phyloP scores from a whole-genome alignment of 441 rosid genomes.

The Sinapis alba region DNA sequence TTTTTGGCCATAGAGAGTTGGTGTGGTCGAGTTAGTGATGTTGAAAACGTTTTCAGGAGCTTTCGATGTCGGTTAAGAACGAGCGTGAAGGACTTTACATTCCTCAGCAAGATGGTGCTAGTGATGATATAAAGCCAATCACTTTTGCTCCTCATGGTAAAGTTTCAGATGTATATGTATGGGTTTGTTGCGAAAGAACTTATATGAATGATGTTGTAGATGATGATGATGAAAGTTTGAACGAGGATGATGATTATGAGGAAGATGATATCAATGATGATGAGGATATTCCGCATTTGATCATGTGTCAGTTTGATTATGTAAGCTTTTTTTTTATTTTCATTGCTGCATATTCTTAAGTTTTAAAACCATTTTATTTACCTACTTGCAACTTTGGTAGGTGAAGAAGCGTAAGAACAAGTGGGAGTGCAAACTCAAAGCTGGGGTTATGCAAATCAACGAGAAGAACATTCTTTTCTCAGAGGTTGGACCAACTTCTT shows the following conservation, averaged over 20 bases:
- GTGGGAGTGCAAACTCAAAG: conserved; percentile 20
- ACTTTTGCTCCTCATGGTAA: conserved; percentile 10
- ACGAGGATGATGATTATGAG: conserved; percentile 23
- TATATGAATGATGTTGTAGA: conserved; percentile 16
- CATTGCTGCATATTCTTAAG: neutral
- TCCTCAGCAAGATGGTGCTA: conserved; percentile 26
- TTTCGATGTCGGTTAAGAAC: neutral
- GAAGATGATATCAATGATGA: conserved; percentile 10
- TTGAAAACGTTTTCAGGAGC: conserved; percentile 6
- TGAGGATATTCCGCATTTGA: neutral
- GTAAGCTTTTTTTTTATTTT: neutral
- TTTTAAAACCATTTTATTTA: neutral
- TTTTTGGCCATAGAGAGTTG: neutral
- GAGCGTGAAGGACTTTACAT: neutral
- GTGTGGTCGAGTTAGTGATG: neutral
- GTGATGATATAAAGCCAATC: neutral
- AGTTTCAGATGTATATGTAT: neutral
- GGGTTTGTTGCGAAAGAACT: neutral
- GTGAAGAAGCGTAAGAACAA: conserved; percentile 27
- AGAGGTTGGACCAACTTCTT: conserved; percentile 3
- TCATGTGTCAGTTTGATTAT: conserved; percentile 22
- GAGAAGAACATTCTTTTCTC: conserved; percentile 10
- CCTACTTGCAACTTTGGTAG: neutral
- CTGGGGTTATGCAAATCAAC: conserved; percentile 26
- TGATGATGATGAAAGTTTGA: conserved; percentile 23